Evolutionary conservation across 2,329 filamentous ascomycete genomes (phyloP), one percentile per base, ranked within the genome.

Genomic region (Paecilomyces niveus): DNA sequence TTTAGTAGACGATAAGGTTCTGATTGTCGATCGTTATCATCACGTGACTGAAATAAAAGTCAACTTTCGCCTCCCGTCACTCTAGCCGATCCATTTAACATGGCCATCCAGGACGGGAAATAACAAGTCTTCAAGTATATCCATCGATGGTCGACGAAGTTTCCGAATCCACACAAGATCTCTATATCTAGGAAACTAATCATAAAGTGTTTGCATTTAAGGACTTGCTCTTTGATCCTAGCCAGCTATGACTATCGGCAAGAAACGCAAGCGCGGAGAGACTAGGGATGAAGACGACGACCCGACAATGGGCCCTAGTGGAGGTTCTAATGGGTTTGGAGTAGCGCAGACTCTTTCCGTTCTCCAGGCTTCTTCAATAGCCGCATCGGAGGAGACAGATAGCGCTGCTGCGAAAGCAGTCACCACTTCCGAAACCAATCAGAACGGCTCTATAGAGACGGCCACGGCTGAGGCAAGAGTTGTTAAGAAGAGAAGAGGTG

Each of bases 191-290:
- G 39, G 15, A 45, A 33, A 15, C 8, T 18, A 3, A 45, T 18
- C 3, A 9, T 45, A 18, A 9, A 2, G 3, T n/a, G 5, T 6
- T 45, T 45, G 39, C n/a, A 21, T n/a, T 18, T 6, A 45, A 45
- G n/a, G 39, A n/a, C n/a, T 33, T 45, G 1, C 21, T 45, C 39
- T 29, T 29, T 45, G 39, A 45, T 9, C n/a, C 39, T 18, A n/a
- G 2, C 15, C 39, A 45, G 39, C 39, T 18, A 72, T 72, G 69
- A 58, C 58, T 21, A 55, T 62, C 52, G 54, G 61, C 13, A 68
- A 62, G 35, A 75, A 75, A 60, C 68, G 73, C 61, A 76, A 74
- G 65, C 69, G 69, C 57, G 59, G 59, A 8, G 64, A 60, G 31
- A 60, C 56, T 22, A 61, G 58, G 51, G 61, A 61, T 18, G 65